Percentiles rank a stretch among this genome's conserved stretches.
Evolutionary conservation across 495 filamentous ascomycete species (phyloP).

Genomic region (Saxophila tyrrhenica): DNA sequence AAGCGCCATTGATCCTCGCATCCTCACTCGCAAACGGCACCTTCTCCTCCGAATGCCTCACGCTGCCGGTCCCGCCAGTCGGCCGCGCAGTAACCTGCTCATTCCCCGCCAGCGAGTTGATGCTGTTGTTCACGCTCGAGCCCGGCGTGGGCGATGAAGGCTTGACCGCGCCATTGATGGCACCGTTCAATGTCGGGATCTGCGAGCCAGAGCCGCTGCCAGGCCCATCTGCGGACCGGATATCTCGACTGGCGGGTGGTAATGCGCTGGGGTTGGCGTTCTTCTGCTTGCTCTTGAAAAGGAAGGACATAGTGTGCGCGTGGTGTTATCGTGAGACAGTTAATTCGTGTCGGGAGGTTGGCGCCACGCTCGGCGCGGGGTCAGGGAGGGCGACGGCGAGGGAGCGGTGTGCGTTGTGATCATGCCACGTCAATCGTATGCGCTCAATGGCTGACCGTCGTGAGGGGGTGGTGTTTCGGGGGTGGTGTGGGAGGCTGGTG

Average conservation of each 20-base stretch:
- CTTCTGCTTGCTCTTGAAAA: constrained; percentile 58
- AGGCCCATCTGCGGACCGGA: constrained; percentile 28
- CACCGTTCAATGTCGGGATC: constrained; percentile 28
- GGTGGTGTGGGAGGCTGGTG: not conserved
- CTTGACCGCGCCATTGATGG: constrained; percentile 14
- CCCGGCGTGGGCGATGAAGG: constrained; percentile 45
- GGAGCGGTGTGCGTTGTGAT: not conserved
- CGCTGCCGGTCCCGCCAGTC: not conserved
- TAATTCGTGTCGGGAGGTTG: not conserved
- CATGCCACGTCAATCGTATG: not conserved
- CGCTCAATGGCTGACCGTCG: not conserved
- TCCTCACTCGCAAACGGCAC: not conserved
- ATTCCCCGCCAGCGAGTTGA: constrained; percentile 41
- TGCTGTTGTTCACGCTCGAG: constrained; percentile 50
- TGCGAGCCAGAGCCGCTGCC: constrained; percentile 13
- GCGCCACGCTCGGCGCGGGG: not conserved
- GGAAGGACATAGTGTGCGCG: constrained; percentile 55
- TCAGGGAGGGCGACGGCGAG: not conserved
- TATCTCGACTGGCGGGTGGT: constrained; percentile 43
- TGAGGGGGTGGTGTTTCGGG: not conserved
- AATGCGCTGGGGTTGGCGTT: constrained; percentile 28
- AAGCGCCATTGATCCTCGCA: constrained; percentile 7
- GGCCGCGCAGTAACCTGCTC: not conserved
- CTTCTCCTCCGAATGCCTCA: constrained; percentile 4
- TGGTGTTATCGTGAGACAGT: too few species aligned